Conservation (phyloP, 805 yeast genomes). For the Candida khao-thaluensis region DNA sequence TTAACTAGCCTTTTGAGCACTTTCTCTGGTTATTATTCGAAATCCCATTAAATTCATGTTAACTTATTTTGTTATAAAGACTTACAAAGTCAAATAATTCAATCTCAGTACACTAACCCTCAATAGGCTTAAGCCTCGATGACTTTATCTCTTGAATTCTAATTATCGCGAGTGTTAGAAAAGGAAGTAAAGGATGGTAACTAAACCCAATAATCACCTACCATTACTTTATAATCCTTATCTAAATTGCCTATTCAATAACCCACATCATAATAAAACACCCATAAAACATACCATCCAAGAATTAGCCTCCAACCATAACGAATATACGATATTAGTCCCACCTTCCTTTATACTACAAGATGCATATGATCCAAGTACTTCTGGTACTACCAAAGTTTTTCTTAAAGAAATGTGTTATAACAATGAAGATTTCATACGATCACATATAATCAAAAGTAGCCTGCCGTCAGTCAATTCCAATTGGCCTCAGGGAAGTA, state of each 20-base stretch:
- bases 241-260: slow-evolving; percentile 64
- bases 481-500: slow-evolving; percentile 16
- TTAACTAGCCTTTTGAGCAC: background rate
- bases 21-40: no score
- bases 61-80: no score
- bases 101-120: no score
- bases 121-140: no score
- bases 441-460: slow-evolving; percentile 56
- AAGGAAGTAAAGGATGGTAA: slow-evolving; percentile 17
- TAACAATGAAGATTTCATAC: slow-evolving; percentile 54
- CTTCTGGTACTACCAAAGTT: slow-evolving; percentile 22
- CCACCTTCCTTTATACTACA: slow-evolving; percentile 56
- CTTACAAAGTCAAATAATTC: no score
- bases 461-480: slow-evolving; percentile 20
- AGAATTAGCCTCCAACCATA: slow-evolving; percentile 43
- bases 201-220: slow-evolving; percentile 18
- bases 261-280: slow-evolving; percentile 44
- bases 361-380: slow-evolving; percentile 28
- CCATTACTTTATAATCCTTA: slow-evolving; percentile 63
- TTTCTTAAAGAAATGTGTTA: slow-evolving; percentile 54
- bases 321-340: slow-evolving; percentile 57
- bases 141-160: no score
- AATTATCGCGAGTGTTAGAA: no score
- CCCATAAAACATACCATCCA: slow-evolving; percentile 48
- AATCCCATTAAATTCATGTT: no score